A percentile compares a stretch with the other conserved stretches of the same genome.
Conservation (phyloP, 371 early-diverging fungal species). For the Lichtheimia ramosa region DNA sequence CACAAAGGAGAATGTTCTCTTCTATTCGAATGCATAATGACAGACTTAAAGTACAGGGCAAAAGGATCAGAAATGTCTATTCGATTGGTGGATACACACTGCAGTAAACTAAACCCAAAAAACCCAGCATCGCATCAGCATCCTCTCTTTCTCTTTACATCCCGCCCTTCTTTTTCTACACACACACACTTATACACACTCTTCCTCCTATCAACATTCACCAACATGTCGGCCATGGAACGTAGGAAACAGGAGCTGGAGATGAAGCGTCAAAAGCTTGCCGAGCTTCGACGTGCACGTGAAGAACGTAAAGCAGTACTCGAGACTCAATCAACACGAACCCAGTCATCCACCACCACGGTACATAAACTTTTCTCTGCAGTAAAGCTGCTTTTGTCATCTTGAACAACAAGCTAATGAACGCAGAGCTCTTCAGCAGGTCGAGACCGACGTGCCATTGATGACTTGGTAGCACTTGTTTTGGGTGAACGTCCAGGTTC, state of each 20-base stretch:
- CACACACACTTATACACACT: no score
- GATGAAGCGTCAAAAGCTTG: constrained; percentile 87
- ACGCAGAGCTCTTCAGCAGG: constrained; percentile 3
- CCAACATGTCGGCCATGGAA: constrained; percentile 34
- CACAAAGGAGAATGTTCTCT: no score
- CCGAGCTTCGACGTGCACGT: constrained; percentile 82
- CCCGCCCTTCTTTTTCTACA: no score
- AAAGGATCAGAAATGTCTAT: no score
- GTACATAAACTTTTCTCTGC: not conserved
- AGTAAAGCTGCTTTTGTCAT: not conserved
- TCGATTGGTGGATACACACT: no score
- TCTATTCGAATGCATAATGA: no score
- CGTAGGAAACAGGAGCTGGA: constrained; percentile 84
- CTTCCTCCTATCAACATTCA: no score
- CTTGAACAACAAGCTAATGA: not conserved
- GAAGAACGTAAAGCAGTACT: constrained; percentile 77
- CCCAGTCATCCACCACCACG: constrained; percentile 35
- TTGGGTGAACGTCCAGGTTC: constrained; percentile 77
- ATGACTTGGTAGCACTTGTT: constrained; percentile 80
- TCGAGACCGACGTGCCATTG: constrained; percentile 63
- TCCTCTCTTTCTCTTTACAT: no score
- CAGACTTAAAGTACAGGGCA: no score
- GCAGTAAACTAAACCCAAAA: no score
- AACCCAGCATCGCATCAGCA: no score
- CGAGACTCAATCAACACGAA: constrained; percentile 44